A percentile compares a stretch with the other conserved stretches of the same genome.
Conservation (phyloP, 2,329 filamentous ascomycete genomes). For the Fusarium paranaense region DNA sequence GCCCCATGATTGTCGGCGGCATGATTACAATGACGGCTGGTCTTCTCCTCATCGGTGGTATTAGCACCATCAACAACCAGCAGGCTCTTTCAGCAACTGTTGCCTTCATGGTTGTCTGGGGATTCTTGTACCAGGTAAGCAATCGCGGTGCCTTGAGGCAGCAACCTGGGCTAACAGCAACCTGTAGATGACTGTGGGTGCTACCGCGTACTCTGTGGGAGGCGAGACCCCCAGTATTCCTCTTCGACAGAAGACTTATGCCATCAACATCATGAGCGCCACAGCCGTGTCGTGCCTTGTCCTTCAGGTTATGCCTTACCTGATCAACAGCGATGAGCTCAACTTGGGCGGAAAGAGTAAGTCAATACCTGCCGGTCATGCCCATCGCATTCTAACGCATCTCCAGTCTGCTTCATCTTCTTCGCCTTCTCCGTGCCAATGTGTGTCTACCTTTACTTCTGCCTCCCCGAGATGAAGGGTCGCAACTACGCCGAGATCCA, state of each 20-base stretch:
- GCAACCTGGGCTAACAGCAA: background rate
- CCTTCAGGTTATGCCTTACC: conserved; percentile 46
- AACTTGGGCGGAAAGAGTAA: conserved; percentile 47
- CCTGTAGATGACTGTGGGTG: conserved; percentile 39
- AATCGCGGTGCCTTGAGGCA: background rate
- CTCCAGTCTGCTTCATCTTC: conserved; percentile 46
- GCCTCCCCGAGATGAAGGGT: conserved; percentile 50
- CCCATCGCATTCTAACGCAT: background rate
- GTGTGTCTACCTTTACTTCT: conserved; percentile 49
- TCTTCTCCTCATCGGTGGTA: conserved; percentile 46
- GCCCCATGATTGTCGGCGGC: conserved; percentile 1
- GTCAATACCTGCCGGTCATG: background rate
- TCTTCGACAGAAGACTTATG: conserved; percentile 48
- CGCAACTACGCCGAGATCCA: conserved; percentile 35
- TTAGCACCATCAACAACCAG: conserved; percentile 40
- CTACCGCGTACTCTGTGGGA: conserved; percentile 45
- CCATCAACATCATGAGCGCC: conserved; percentile 48
- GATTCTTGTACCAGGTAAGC: conserved; percentile 42
- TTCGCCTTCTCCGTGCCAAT: conserved; percentile 46
- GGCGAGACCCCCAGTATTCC: conserved; percentile 45
- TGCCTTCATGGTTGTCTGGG: conserved; percentile 45
- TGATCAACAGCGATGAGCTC: conserved; percentile 43
- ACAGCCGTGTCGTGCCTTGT: conserved; percentile 46
- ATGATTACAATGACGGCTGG: conserved; percentile 43
- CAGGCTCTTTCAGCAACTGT: conserved; percentile 40